Conservation (phyloP, 2,329 filamentous ascomycete species). For the Dothideomycetes sp. region DNA sequence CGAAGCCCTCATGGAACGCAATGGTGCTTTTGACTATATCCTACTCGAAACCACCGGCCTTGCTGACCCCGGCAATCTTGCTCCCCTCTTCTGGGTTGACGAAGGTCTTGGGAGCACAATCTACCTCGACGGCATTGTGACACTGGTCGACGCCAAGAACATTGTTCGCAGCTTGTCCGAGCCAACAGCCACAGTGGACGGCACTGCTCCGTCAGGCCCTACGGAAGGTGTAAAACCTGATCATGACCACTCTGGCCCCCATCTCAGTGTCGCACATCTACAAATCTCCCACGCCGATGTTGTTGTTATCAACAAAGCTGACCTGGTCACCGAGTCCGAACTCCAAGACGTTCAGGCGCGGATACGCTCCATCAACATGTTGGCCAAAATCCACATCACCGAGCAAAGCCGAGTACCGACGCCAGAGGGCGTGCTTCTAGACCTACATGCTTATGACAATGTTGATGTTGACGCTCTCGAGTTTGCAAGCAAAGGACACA, state of each 20-base stretch:
- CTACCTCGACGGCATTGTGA: slow-evolving; percentile 94
- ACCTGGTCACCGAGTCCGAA: slow-evolving; percentile 63
- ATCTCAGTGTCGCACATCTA: slow-evolving; percentile 85
- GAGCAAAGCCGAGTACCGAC: slow-evolving; percentile 68
- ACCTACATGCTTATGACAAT: slow-evolving; percentile 85
- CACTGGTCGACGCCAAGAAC: slow-evolving; percentile 90
- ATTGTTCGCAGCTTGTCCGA: slow-evolving; percentile 75
- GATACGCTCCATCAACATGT: slow-evolving; percentile 75
- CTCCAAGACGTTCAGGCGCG: slow-evolving; percentile 59
- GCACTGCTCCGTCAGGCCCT: slow-evolving; percentile 18
- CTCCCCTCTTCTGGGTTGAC: slow-evolving; percentile 95
- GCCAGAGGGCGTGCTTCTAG: slow-evolving; percentile 76
- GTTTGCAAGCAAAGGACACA: slow-evolving; percentile 67
- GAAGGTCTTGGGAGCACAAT: slow-evolving; percentile 91
- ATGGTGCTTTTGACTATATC: slow-evolving; percentile 93
- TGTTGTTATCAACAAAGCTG: slow-evolving; percentile 85
- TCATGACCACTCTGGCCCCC: slow-evolving; percentile 43
- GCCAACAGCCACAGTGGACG: slow-evolving; percentile 21
- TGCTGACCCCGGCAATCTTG: slow-evolving; percentile 90
- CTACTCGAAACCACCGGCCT: slow-evolving; percentile 91
- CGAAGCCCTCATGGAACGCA: slow-evolving; percentile 88
- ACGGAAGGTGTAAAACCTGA: slow-evolving; percentile 23
- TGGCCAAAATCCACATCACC: slow-evolving; percentile 76
- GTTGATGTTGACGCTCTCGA: slow-evolving; percentile 56
- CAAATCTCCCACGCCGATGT: slow-evolving; percentile 97